Conservation (phyloP, 1,139 yeast genomes). For the Debaryomycetaceae sp. region DNA sequence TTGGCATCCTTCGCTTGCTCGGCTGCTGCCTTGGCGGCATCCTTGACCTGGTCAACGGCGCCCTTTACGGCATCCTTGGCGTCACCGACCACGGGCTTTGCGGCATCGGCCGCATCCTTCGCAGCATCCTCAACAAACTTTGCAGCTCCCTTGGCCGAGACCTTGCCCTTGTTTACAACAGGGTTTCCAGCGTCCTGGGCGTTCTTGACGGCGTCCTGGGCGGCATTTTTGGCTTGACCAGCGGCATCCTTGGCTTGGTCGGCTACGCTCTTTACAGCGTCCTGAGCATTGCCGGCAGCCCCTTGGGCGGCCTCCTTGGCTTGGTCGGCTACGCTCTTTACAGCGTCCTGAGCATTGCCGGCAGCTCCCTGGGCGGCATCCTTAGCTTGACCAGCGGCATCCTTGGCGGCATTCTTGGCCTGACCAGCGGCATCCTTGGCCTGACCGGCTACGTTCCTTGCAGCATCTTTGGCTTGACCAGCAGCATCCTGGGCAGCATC, state of each 20-base stretch:
- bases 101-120: constrained; percentile 1
- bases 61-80: constrained; percentile 2
- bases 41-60: background rate
- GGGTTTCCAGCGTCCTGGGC: constrained; percentile 5
- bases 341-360: background rate
- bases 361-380: constrained; percentile 1
- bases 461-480: background rate
- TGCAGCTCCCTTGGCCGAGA: background rate
- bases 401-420: constrained; percentile 2
- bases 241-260: background rate
- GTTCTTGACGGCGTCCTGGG: constrained; percentile 8
- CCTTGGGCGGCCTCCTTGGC: background rate
- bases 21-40: no score
- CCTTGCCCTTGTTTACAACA: constrained; percentile 2
- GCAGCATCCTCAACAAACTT: constrained; percentile 1
- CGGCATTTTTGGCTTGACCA: background rate
- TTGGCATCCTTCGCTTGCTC: no score
- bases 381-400: background rate
- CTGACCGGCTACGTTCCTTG: background rate
- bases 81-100: background rate
- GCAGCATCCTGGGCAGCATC: constrained; percentile 1
- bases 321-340: constrained; percentile 1
- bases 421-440: constrained; percentile 4
- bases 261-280: background rate
- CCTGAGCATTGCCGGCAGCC: background rate